Percentiles rank a stretch among this genome's conserved stretches.
Evolutionary conservation across 1,284 basidiomycete species (phyloP).

Genomic region (Schizophyllum commune): DNA sequence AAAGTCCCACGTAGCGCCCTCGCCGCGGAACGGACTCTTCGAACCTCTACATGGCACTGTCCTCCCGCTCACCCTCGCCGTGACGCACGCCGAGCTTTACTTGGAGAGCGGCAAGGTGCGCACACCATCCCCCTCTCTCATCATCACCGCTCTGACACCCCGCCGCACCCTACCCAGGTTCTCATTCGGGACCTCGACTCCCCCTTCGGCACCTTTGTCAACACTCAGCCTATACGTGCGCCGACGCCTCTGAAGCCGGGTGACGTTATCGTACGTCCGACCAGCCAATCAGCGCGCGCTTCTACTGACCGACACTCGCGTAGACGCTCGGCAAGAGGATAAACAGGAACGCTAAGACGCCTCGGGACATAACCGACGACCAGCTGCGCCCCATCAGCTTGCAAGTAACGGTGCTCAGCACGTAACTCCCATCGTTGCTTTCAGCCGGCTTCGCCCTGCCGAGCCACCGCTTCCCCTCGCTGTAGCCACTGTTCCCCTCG

Average conservation of each 20-base stretch:
- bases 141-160: background rate
- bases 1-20: background rate
- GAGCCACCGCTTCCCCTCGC: no score
- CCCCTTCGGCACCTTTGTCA: slow-evolving; percentile 36
- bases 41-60: background rate
- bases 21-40: background rate
- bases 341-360: slow-evolving; percentile 27
- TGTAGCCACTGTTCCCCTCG: no score
- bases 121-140: slow-evolving; percentile 1
- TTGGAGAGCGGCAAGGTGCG: background rate
- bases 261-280: slow-evolving; percentile 31
- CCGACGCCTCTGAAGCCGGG: slow-evolving; percentile 28
- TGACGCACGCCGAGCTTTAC: background rate
- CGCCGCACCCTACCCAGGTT: slow-evolving; percentile 23
- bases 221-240: slow-evolving; percentile 28
- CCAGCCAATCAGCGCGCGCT: background rate
- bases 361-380: slow-evolving; percentile 26
- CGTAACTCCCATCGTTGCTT: background rate
- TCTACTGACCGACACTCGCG: slow-evolving; percentile 7
- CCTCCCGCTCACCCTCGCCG: background rate
- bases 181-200: slow-evolving; percentile 36
- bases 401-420: background rate
- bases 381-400: slow-evolving; percentile 34
- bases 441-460: no score
- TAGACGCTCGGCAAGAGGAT: slow-evolving; percentile 32